These are phyloP conservation scores for Ogataea methanolica DNA, from an alignment of 805 yeast genomes.

Conservation along the genomic window DNA sequence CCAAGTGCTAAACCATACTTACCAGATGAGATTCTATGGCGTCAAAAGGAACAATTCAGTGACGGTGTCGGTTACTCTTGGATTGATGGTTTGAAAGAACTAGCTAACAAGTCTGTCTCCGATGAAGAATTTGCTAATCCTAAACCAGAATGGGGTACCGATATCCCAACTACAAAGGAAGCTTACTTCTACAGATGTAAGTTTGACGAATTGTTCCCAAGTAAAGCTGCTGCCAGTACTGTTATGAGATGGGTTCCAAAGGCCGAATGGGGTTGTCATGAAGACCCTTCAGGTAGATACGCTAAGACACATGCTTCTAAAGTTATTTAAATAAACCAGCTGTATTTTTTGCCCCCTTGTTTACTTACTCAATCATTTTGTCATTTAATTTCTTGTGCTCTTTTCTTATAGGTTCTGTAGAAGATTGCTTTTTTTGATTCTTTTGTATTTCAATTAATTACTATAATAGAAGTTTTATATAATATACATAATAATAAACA, in stretches of 20 bases:
- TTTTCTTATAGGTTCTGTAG: neutral
- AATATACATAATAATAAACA: neutral
- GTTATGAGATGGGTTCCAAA: conserved; percentile 99
- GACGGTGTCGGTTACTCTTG: conserved; percentile 99
- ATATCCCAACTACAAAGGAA: conserved; percentile 95
- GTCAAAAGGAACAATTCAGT: conserved; percentile 99
- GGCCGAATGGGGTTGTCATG: conserved; percentile 99
- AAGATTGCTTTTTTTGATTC: neutral
- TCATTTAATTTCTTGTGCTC: no score
- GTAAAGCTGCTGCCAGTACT: conserved; percentile 88
- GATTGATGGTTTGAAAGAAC: conserved; percentile 96
- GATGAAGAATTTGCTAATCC: conserved; percentile 91
- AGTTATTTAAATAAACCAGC: conserved; percentile 25
- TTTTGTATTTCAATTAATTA: neutral
- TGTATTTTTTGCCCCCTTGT: neutral
- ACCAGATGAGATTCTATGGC: conserved; percentile 96
- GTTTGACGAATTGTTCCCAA: conserved; percentile 90
- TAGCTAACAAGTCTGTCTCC: conserved; percentile 79
- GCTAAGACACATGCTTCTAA: conserved; percentile 84
- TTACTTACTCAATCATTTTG: neutral
- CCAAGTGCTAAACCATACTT: conserved; percentile 77
- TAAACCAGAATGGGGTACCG: conserved; percentile 94
- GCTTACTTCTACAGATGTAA: conserved; percentile 98
- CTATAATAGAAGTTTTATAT: no score
- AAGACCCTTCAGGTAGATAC: conserved; percentile 97